A percentile compares a stretch with the other conserved stretches of the same genome.
These are phyloP conservation scores for Penicillium digitatum DNA, from an alignment of 2,329 filamentous ascomycete genomes.

Conservation along the genomic window DNA sequence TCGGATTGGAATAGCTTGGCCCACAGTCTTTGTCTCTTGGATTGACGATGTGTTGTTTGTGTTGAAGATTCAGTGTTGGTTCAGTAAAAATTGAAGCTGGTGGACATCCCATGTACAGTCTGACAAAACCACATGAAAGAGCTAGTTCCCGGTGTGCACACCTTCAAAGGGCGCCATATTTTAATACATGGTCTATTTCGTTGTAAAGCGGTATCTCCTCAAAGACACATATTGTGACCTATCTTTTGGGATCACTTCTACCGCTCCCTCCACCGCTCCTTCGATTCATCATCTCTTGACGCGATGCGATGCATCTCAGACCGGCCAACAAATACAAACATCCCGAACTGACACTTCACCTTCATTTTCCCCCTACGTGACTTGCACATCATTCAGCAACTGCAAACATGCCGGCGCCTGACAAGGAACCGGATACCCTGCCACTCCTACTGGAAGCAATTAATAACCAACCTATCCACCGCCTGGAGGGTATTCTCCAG, in stretches of 20 bases:
- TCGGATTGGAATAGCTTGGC: slow-evolving; percentile 21
- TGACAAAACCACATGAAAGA: not conserved
- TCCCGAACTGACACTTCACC: too few species aligned
- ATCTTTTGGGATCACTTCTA: not conserved
- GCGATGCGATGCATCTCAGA: not conserved
- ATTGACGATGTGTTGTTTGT: not conserved
- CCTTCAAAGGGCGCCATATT: not conserved
- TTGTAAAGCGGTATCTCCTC: not conserved
- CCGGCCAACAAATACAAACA: not conserved
- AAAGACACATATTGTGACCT: not conserved
- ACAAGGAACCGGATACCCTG: not conserved
- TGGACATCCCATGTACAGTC: not conserved
- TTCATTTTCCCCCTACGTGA: not conserved
- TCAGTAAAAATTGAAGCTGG: too few species aligned
- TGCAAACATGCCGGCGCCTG: not conserved
- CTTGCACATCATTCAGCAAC: not conserved
- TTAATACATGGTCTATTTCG: not conserved
- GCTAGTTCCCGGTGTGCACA: not conserved
- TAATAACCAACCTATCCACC: not conserved
- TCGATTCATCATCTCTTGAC: not conserved
- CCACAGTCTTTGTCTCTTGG: slow-evolving; percentile 9
- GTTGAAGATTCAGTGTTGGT: not conserved
- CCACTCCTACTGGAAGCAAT: not conserved
- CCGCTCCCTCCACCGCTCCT: not conserved
- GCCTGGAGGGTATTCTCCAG: not conserved